Evolutionary conservation across 352 stramenopile genomes (phyloP), one percentile per base, ranked within the genome.

Genomic region (Lagenidium giganteum): DNA sequence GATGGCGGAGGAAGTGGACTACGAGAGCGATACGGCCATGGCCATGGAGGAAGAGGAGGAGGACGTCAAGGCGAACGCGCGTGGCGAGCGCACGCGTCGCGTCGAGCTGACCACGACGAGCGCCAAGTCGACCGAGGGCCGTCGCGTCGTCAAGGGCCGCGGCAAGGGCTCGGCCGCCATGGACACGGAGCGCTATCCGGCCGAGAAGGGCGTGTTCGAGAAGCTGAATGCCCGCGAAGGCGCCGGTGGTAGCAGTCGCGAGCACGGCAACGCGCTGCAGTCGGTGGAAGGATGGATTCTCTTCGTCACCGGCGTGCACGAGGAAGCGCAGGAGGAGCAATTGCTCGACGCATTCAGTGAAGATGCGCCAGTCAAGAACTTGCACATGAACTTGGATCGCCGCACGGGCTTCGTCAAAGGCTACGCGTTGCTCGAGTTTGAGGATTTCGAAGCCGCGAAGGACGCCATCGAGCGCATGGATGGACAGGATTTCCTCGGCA

Each of bases 241-340:
- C 16, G 12, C 21, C 20, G 46, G 38, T 7, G 24, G 54, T 2
- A 18, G 43, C 20, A 42, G 23, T 17, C 52, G 56, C 13, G 63
- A 78, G 23, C 61, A 83, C 52, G 67, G 69, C 18, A 79, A 42
- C 16, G 76, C 75, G 7, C 64, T 91, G 18, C 70, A 83, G 47
- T 95, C 82, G 40, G 84, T 98, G 6, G 95, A 99, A 64, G 96
- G 96, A n/a, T 99, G 93, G 89, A 83, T 98, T 31, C 57, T 98
- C 11, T 97, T 99, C 60, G 89, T 98, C 23, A 95, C 78, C 12
- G 90, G 91, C 47, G 73, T 98, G 28, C 90, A 99, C 54, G 87
- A 98, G 57, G 95, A 98, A 58, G 93, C 94, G 11, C 86, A 97
- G 56, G 93, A 99, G 52, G 95, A 99, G 54, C 89, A 98, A 58